Evolutionary conservation across 1,284 basidiomycete genomes (phyloP).

Genomic region (Violaceomyces palustris): DNA sequence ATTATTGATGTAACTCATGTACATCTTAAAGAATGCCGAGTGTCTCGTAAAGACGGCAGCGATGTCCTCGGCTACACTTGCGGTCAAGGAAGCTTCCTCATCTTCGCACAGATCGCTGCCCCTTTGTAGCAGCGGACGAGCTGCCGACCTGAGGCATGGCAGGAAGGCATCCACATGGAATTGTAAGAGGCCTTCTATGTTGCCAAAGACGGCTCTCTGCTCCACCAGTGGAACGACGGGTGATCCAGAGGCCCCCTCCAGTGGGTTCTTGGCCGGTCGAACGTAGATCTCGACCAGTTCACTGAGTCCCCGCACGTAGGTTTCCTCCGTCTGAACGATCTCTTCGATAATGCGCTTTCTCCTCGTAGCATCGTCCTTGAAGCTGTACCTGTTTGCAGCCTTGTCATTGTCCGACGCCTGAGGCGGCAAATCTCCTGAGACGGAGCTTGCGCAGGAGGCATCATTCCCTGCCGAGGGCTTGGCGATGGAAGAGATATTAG

Average conservation of each 20-base stretch:
- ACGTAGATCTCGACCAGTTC: constrained; percentile 95
- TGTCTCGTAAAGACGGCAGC: constrained; percentile 69
- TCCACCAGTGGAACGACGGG: constrained; percentile 78
- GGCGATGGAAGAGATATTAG: constrained; percentile 12
- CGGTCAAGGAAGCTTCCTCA: constrained; percentile 67
- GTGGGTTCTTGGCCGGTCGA: constrained; percentile 69
- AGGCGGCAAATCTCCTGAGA: constrained; percentile 7
- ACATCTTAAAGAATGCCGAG: constrained; percentile 50
- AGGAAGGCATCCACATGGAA: constrained; percentile 90
- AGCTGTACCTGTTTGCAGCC: neutral
- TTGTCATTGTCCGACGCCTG: neutral
- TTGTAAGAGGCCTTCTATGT: constrained; percentile 80
- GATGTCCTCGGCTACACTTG: constrained; percentile 71
- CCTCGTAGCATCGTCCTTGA: constrained; percentile 48
- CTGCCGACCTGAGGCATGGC: constrained; percentile 73
- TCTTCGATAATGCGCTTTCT: constrained; percentile 51
- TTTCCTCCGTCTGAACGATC: constrained; percentile 74
- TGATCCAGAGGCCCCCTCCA: constrained; percentile 47
- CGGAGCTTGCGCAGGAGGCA: constrained; percentile 6
- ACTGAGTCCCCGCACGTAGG: constrained; percentile 85
- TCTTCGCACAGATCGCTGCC: constrained; percentile 57
- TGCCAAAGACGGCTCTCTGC: constrained; percentile 85
- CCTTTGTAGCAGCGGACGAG: constrained; percentile 11
- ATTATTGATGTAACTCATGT: constrained; percentile 49
- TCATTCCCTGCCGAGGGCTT: constrained; percentile 19